Evolutionary conservation across 495 filamentous ascomycete species (phyloP), one percentile per base, ranked within the genome.

Genomic region (Clohesyomyces aquaticus): DNA sequence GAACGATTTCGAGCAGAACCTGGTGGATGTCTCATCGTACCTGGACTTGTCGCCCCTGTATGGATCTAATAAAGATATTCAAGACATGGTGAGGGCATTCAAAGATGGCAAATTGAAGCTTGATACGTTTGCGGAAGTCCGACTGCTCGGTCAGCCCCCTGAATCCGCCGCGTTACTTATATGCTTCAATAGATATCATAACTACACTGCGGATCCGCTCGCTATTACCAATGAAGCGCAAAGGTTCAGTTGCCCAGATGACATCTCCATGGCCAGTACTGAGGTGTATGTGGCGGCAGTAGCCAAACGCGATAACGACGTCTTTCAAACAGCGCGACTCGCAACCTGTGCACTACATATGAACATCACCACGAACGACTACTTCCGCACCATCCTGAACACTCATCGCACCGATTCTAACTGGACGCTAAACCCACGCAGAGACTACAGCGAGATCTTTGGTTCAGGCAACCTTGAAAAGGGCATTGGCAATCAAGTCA

Each of bases 301-400:
- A 84, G 79, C 77, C 45, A 89, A 91, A 73, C 87, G 86, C 63
- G 91, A 95, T 65, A 85, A 93, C 58, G 89, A 93, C 58, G 77
- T 95, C 21, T 95, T 95, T 80, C 89, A 95, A 22, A 26, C 25
- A 25, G 47, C 85, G 27, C 80, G 91, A 43, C 79, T 95, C 28
- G 81, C 93, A 63, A 92, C 89, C 1, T 91, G 88, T 41, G 89
- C 91, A 51, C 79, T 94, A 10, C 94, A 92, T 73, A 90, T 93
- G 71, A 94, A 94, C 78, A 89, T 91, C 67, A 87, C 88, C 8
- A 77, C 93, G 27, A 81, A 88, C 61, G 91, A 95, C 70, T 95
- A 95, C 71, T 81, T 95, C 32, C 85, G 90, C 25, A 92, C 90
- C 18, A 93, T 95, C 65, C 80, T 95, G 73, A 93, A 92, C 72